These are phyloP conservation scores for Chaetomium fimeti DNA, from an alignment of 495 filamentous ascomycete species.

Conservation along the genomic window DNA sequence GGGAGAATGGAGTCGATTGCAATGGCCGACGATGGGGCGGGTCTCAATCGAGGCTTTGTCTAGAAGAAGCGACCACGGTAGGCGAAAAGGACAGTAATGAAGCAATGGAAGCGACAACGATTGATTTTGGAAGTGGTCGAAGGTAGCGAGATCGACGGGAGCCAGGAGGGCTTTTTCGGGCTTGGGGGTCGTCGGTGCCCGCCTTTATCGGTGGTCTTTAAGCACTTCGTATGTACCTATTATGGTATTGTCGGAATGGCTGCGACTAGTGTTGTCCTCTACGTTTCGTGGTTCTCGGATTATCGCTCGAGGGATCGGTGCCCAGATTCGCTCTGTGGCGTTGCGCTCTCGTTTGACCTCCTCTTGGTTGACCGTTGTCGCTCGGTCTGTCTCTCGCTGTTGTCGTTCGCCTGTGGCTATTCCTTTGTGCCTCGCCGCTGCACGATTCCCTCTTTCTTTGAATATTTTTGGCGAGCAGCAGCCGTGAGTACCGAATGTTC, in stretches of 20 bases:
- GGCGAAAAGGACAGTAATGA: too few relatives aligned
- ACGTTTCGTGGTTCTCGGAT: not conserved
- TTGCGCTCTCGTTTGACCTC: not conserved
- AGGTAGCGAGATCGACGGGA: too few relatives aligned
- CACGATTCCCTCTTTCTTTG: not conserved
- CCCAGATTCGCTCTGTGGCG: not conserved
- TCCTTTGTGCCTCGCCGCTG: too few relatives aligned
- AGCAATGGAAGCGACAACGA: too few relatives aligned
- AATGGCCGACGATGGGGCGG: constrained; percentile 16
- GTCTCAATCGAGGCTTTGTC: constrained; percentile 13
- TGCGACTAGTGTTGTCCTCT: not conserved
- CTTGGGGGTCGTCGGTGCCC: too few relatives aligned
- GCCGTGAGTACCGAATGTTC: constrained; percentile 3
- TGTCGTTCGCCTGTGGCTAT: constrained; percentile 2
- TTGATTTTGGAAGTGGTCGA: too few relatives aligned
- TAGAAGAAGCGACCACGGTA: not conserved
- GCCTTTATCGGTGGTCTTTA: not conserved
- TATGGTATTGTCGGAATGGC: not conserved
- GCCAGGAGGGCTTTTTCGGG: too few relatives aligned
- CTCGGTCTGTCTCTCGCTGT: not conserved
- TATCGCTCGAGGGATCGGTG: not conserved
- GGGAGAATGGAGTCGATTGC: constrained; percentile 15
- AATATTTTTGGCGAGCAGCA: not conserved
- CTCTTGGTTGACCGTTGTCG: not conserved
- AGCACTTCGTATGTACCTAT: not conserved